Evolutionary conservation across 2,329 filamentous ascomycete genomes (phyloP), one percentile per base, ranked within the genome.

Genomic region (Xylariaceae sp.): DNA sequence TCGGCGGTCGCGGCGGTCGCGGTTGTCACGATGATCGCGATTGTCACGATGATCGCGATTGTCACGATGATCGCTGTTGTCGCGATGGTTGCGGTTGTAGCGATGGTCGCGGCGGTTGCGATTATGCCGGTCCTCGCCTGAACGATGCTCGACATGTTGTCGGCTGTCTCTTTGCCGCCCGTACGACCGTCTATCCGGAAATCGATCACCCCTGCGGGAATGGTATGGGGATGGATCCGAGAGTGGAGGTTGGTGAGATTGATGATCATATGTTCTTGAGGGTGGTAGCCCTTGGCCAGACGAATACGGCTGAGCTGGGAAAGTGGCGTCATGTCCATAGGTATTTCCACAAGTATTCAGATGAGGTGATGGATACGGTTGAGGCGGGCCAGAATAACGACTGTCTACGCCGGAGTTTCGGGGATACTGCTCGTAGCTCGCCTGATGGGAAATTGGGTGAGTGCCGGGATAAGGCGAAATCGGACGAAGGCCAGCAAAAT

Each of bases 271-370:
- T 12, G 16, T 36, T 40, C 45, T 51, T 36, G 51, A 34, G 16
- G 63, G 60, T 32, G 62, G 58, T 22, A 55, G 53, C 13, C 57
- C 59, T 29, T 58, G 60, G 9, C 53, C 52, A 21, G 60, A 52
- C 12, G 53, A 53, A 36, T 54, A 57, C 41, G 59, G 54, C 21
- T 50, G 59, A 44, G 49, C 46, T 47, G 55, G 52, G 47, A 54
- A 50, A 55, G 49, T n/a, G 8, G 13, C 40, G 32, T 54, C 49
- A 19, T 58, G 39, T 5, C 53, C 51, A 56, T 55, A 45, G 13
- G 55, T 19, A 32, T 51, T 50, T 26, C 43, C 37, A 18, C 49
- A 47, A 32, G 16, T 29, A 49, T 50, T 52, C 15, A 47, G 26
- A 30, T 22, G 49, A 32, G 52, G 49, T 12, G 53, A 39, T 6